Base-by-base conservation (phyloP, 805 yeast species). In the Pichia occidentalis region DNA sequence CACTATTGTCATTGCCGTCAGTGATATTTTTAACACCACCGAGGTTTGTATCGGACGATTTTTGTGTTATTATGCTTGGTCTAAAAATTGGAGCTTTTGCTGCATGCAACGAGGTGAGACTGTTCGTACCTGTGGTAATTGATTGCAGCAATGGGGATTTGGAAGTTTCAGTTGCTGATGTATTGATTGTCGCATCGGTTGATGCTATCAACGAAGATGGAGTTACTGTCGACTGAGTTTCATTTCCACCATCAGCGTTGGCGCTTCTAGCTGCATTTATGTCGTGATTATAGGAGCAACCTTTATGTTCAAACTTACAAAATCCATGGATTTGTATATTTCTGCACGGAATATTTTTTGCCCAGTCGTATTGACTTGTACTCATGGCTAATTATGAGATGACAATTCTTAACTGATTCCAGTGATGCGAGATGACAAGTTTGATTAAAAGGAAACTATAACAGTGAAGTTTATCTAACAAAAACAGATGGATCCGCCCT, bases 261-360 rank as follows among this genome's bases (percentile, higher is more conserved):
- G n/a, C n/a, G n/a, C n/a, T n/a, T n/a, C n/a, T 10, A 18, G 2
- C 43, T 34, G 21, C 54, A 52, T 32, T 62, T 65, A 27, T 60
- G 42, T 73, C 81, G 56, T 85, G 95, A 35, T 75, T 77, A 54
- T 85, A 86, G 2, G 80, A 81, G 55, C 95, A 86, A 9, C 95
- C 95, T 51, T 85, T 85, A 48, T 82, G 81, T 50, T 84, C 87
- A 61, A 73, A 85, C 57, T 85, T 85, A 65, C 96, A 86, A 52
- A 72, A 85, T 4, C 95, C 96, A 63, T 85, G 86, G 24, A 85
- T 84, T 33, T 80, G 75, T 39, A 85, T 78, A 52, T 86, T 86
- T 56, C 87, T 72, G 61, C 95, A 86, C 39, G 82, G 87, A 21
- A 85, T 79, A 42, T 78, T 79, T 57, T 74, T 80, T 6, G 88